phyloP scores from a whole-genome alignment of 768 basidiomycete species.

The Suillus variegatus region DNA sequence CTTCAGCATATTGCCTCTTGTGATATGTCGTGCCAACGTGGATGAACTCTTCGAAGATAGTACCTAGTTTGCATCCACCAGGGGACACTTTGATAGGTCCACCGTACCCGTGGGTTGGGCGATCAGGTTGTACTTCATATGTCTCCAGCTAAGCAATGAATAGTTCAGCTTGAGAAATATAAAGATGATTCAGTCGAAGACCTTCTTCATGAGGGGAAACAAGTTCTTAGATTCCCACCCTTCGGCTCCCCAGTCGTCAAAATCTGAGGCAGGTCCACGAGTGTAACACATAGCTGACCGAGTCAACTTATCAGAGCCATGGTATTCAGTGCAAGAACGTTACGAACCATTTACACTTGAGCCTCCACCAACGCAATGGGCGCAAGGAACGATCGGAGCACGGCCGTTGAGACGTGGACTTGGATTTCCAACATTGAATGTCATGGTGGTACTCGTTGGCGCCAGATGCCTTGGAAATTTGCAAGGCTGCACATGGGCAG shows the following conservation, averaged over 20 bases:
- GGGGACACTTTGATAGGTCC: slow-evolving; percentile 26
- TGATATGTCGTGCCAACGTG: slow-evolving; percentile 48
- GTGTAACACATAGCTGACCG: slow-evolving; percentile 20
- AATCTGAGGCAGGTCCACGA: slow-evolving; percentile 28
- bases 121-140: slow-evolving; percentile 18
- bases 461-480: slow-evolving; percentile 16
- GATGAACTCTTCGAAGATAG: slow-evolving; percentile 46
- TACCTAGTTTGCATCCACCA: slow-evolving; percentile 21
- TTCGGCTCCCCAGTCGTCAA: slow-evolving; percentile 28
- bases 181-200: not conserved
- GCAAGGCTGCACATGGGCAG: slow-evolving; percentile 22
- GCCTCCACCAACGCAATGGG: slow-evolving; percentile 27
- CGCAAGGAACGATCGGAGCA: slow-evolving; percentile 14
- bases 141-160: slow-evolving; percentile 18
- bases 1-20: slow-evolving; percentile 43
- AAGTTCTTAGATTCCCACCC: slow-evolving; percentile 28
- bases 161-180: not conserved
- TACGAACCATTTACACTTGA: slow-evolving; percentile 24
- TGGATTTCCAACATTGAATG: slow-evolving; percentile 14
- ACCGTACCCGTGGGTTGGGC: slow-evolving; percentile 22
- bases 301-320: not conserved
- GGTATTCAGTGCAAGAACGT: not conserved
- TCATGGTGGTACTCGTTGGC: slow-evolving; percentile 19
- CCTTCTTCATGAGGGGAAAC: slow-evolving; percentile 29
- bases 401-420: slow-evolving; percentile 18